phyloP scores from a whole-genome alignment of 164 flowering plant species.

The Kingdonia uniflora region DNA sequence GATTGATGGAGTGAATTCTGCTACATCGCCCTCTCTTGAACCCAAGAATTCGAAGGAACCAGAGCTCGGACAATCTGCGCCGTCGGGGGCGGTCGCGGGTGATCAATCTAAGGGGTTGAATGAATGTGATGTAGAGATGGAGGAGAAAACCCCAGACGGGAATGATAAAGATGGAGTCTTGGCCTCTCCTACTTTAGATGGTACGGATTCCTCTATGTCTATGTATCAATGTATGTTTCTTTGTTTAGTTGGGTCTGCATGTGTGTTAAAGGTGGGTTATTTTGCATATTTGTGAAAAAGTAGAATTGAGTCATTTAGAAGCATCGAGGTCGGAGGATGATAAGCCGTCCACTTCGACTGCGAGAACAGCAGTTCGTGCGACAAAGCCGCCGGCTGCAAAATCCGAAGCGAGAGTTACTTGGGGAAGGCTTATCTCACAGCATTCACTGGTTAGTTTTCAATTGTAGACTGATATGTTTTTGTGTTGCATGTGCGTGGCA shows the following conservation, averaged over 20 bases:
- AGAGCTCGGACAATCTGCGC: too few relatives aligned
- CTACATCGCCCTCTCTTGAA: background rate
- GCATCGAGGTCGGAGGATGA: conserved; percentile 19
- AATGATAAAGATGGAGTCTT: too few relatives aligned
- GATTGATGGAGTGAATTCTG: too few relatives aligned
- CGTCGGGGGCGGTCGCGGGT: conserved; percentile 6
- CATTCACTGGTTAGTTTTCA: conserved; percentile 41
- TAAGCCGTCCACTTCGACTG: conserved; percentile 11
- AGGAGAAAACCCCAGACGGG: too few relatives aligned
- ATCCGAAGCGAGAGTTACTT: conserved; percentile 28
- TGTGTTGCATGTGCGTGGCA: background rate
- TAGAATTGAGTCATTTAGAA: background rate
- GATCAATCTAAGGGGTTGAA: conserved; percentile 3
- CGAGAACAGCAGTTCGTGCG: background rate
- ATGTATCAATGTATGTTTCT: too few relatives aligned
- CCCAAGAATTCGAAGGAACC: too few relatives aligned
- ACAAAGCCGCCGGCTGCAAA: conserved; percentile 18
- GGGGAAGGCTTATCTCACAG: conserved; percentile 87
- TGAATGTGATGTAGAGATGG: too few relatives aligned
- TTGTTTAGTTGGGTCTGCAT: conserved; percentile 1
- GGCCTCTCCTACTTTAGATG: conserved; percentile 19
- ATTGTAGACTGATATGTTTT: background rate
- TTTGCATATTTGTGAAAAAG: background rate
- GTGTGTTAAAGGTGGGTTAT: background rate
- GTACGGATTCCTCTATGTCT: conserved; percentile 16